Percentiles rank a stretch among this genome's conserved stretches.
Conservation (phyloP, 305 asterid species). For the Fraxinus latifolia region DNA sequence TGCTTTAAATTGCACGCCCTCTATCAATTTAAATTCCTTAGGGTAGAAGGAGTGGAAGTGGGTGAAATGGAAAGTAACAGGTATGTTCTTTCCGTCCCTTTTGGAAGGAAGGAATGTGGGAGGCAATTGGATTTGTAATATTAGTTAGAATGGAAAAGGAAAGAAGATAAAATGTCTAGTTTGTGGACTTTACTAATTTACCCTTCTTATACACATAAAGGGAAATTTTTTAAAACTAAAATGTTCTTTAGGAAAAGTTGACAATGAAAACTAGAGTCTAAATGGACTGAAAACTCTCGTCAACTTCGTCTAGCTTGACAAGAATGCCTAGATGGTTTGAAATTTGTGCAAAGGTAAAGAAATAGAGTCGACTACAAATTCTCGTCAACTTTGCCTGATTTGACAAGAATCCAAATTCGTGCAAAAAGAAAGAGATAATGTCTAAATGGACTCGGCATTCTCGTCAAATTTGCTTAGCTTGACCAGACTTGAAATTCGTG, state of each 20-base stretch:
- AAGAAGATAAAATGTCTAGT: not conserved
- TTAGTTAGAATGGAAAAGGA: not conserved
- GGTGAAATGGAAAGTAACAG: not conserved
- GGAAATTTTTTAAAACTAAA: not conserved
- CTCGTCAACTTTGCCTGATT: not conserved
- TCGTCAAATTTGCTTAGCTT: not conserved
- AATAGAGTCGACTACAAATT: not conserved
- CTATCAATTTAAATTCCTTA: not conserved
- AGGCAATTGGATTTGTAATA: not conserved
- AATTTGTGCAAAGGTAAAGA: not conserved
- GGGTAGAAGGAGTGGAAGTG: not conserved
- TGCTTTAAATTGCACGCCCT: not conserved
- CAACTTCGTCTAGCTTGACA: not conserved
- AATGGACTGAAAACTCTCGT: not conserved
- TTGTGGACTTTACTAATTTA: not conserved
- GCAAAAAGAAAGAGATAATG: not conserved
- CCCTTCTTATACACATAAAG: not conserved
- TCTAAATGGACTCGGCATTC: not conserved
- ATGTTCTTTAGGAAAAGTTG: not conserved
- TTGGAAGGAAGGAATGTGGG: not conserved
- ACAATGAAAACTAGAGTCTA: not conserved
- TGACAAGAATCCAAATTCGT: not conserved
- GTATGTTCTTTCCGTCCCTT: not conserved
- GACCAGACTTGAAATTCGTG: not conserved
- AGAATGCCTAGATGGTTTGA: not conserved